Base-by-base conservation (phyloP, 495 filamentous ascomycete species). In the Alectoria sarmentosa region DNA sequence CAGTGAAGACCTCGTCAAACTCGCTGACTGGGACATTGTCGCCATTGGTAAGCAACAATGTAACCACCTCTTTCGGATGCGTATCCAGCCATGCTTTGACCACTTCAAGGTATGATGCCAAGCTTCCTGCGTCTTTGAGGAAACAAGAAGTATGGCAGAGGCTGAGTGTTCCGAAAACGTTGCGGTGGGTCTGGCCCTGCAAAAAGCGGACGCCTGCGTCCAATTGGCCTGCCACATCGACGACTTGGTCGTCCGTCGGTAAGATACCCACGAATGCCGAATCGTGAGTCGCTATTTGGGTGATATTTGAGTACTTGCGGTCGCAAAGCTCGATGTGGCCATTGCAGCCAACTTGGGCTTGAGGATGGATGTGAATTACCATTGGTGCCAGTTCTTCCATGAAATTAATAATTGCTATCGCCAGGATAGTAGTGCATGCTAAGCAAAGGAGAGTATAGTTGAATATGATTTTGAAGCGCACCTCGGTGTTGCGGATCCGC, bases 251-350 rank as follows among this genome's bases (percentile, higher is more conserved):
- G 5, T 87, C 85, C 32, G 82, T 77, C 17, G 83, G 74, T 21
- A 83, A 77, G 61, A 82, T 78, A 38, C 80, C 79, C 36, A 89
- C 79, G 69, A 90, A 90, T 60, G 87, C 71, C 36, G 80, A 82
- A 72, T 90, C 83, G 73, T 91, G 88, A 30, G 87, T 82, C 28
- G 87, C 88, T 69, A 90, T 78, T 67, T 87, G 81, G 1, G 86
- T 86, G 65, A 90, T 77, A 60, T 86, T 83, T 72, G 79, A 83
- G 76, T 88, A 90, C 6, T 77, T 73, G n/a, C 82, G 81, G 55
- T 73, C 70, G 75, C 88, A 90, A 63, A 87, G 82, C 54, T 78
- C 73, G 4, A 83, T 75, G 39, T 80, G 84, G 75, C 88, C 88
- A 70, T 91, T 91, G 78, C 88, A 90, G 48, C 81, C 78, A 21